Evolutionary conservation across 768 basidiomycete species (phyloP), one percentile per base, ranked within the genome.

Genomic region (Kwoniella pini): DNA sequence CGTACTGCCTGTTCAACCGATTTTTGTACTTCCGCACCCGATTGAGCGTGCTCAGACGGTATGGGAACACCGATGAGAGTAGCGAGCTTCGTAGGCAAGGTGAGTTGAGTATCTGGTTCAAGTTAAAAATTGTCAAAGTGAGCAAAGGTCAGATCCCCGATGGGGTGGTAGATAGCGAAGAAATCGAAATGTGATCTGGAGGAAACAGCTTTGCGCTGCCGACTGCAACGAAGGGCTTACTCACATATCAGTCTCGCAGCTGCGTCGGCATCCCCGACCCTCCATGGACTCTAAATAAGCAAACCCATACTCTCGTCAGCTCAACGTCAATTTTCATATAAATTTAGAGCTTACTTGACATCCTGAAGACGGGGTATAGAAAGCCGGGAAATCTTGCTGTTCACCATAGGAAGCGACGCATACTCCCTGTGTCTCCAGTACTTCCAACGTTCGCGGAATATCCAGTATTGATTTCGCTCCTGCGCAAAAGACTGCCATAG

Each of bases 401-500:
- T 83, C 71, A 0, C 86, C 85, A 68, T 89, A 94, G 0, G 90
- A 84, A 3, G 94, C 77, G 1, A 96, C 93, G 1, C 91, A 91
- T 12, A 97, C 91, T 2, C 95, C 95, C 36, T 94, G 85, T 0
- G 94, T 94, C 85, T 98, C 95, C 75, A 82, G 75, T 28, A 80
- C 80, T 69, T 82, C 82, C 19, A 82, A 70, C 9, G 81, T 82
- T n/a, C 80, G 68, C 59, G 88, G 88, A 60, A 98, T 93, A 76
- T 99, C 96, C 42, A 99, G 78, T 62, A 99, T 97, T 0, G 89
- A 91, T 77, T 98, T 99, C 19, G 90, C 87, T 11, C 96, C 96
- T 10, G 93, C 88, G 17, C 94, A 95, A 10, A 98, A 86, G 33
- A 99, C 83, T 2, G 88, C 92, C 44, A 98, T 90, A 21, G 93